These are phyloP conservation scores for Ophiostoma montium DNA, from an alignment of 2,329 filamentous ascomycete species.

Conservation along the genomic window DNA sequence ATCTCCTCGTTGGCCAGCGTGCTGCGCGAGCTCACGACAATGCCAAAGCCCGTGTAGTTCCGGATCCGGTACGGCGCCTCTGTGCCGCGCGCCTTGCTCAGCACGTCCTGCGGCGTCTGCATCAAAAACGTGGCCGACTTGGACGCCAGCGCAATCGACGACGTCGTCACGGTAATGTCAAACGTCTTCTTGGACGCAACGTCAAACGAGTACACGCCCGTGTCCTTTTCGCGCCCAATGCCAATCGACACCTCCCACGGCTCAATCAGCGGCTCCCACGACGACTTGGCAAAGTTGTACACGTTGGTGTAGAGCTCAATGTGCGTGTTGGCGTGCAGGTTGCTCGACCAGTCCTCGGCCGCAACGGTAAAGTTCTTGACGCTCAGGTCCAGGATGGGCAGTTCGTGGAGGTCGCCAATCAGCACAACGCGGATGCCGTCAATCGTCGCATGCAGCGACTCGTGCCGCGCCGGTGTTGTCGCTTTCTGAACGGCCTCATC, in stretches of 20 bases:
- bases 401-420: slow-evolving; percentile 89
- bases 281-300: slow-evolving; percentile 98
- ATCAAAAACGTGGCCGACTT: slow-evolving; percentile 88
- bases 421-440: slow-evolving; percentile 85
- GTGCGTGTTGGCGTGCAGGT: slow-evolving; percentile 74
- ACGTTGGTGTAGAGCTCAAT: slow-evolving; percentile 92
- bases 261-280: slow-evolving; percentile 92
- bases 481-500: neutral
- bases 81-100: slow-evolving; percentile 81
- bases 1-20: slow-evolving; percentile 52
- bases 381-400: slow-evolving; percentile 87
- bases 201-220: slow-evolving; percentile 68
- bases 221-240: slow-evolving; percentile 61
- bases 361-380: slow-evolving; percentile 78
- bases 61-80: slow-evolving; percentile 89
- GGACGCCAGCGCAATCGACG: slow-evolving; percentile 81
- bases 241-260: slow-evolving; percentile 94
- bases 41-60: slow-evolving; percentile 89
- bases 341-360: slow-evolving; percentile 82
- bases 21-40: slow-evolving; percentile 69
- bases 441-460: slow-evolving; percentile 74
- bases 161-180: slow-evolving; percentile 83
- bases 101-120: slow-evolving; percentile 65
- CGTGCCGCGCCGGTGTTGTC: slow-evolving; percentile 24
- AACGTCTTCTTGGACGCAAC: slow-evolving; percentile 79